Evolutionary conservation across 352 stramenopile species (phyloP).

Genomic region (Phytophthora ramorum): DNA sequence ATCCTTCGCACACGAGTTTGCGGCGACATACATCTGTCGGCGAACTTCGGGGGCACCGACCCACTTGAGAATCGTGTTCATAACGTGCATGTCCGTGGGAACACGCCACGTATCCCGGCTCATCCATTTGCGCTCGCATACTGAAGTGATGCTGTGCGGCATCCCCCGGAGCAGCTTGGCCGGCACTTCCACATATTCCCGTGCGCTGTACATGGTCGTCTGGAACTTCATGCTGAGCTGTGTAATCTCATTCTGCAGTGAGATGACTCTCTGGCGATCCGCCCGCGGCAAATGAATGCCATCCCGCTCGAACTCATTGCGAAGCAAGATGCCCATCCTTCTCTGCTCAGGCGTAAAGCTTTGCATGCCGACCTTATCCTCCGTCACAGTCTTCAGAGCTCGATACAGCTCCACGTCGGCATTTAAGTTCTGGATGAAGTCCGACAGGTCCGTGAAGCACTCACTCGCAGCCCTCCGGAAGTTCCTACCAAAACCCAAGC

Average conservation of each 20-base stretch:
- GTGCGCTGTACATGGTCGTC: slow-evolving; percentile 76
- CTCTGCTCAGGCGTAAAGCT: slow-evolving; percentile 89
- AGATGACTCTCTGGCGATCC: slow-evolving; percentile 82
- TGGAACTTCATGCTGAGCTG: slow-evolving; percentile 90
- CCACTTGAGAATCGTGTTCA: slow-evolving; percentile 94
- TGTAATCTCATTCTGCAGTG: slow-evolving; percentile 90
- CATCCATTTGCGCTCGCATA: slow-evolving; percentile 74
- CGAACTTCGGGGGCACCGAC: slow-evolving; percentile 76
- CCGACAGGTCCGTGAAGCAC: slow-evolving; percentile 92
- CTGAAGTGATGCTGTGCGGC: slow-evolving; percentile 62
- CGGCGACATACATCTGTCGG: slow-evolving; percentile 91
- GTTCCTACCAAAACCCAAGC: slow-evolving; percentile 29
- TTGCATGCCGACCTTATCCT: slow-evolving; percentile 58
- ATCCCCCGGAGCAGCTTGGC: slow-evolving; percentile 59
- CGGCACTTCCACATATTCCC: slow-evolving; percentile 72
- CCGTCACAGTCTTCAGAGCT: slow-evolving; percentile 75
- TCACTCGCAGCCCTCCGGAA: slow-evolving; percentile 87
- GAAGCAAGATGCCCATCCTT: slow-evolving; percentile 89
- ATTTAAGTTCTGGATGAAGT: slow-evolving; percentile 96
- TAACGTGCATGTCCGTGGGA: slow-evolving; percentile 87
- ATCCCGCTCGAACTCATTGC: slow-evolving; percentile 95
- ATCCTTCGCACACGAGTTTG: slow-evolving; percentile 83
- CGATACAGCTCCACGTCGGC: slow-evolving; percentile 92
- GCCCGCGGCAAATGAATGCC: slow-evolving; percentile 92
- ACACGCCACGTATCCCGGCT: slow-evolving; percentile 69